Conservation (phyloP, 495 filamentous ascomycete genomes). For the Aspergillus coremiiformis region DNA sequence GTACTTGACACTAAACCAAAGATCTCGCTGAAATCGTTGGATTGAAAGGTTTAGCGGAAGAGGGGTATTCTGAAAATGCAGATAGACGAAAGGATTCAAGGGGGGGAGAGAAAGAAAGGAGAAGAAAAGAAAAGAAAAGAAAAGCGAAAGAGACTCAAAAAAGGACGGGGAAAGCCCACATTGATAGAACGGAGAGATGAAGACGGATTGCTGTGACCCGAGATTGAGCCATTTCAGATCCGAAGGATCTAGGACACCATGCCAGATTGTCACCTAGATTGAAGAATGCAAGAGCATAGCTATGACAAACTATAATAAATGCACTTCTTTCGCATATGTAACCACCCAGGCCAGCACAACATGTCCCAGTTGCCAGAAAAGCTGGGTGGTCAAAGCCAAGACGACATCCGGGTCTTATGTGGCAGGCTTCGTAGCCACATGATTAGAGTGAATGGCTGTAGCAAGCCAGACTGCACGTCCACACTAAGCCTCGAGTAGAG, state of each 20-base stretch:
- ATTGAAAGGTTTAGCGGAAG: slow-evolving; percentile 24
- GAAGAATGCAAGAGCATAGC: background rate
- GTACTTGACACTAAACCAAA: slow-evolving; percentile 10
- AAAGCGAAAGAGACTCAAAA: background rate
- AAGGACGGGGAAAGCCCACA: slow-evolving; percentile 15
- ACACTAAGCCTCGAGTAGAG: background rate
- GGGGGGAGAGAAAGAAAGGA: no score
- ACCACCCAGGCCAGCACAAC: background rate
- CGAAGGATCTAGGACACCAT: background rate
- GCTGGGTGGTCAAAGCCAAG: background rate
- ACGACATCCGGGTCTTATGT: background rate
- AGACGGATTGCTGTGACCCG: slow-evolving; percentile 4
- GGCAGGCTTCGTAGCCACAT: background rate
- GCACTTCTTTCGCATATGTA: background rate
- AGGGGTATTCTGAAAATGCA: slow-evolving; percentile 35
- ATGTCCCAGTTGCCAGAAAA: background rate
- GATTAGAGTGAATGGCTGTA: background rate
- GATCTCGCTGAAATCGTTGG: slow-evolving; percentile 14
- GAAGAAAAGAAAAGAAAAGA: slow-evolving; percentile 16
- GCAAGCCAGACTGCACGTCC: background rate
- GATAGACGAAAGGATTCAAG: no score
- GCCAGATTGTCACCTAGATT: background rate
- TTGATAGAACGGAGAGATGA: slow-evolving; percentile 18
- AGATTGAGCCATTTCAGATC: background rate
- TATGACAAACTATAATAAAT: background rate